phyloP scores from a whole-genome alignment of 495 filamentous ascomycete species.

The Wilcoxina mikolae region DNA sequence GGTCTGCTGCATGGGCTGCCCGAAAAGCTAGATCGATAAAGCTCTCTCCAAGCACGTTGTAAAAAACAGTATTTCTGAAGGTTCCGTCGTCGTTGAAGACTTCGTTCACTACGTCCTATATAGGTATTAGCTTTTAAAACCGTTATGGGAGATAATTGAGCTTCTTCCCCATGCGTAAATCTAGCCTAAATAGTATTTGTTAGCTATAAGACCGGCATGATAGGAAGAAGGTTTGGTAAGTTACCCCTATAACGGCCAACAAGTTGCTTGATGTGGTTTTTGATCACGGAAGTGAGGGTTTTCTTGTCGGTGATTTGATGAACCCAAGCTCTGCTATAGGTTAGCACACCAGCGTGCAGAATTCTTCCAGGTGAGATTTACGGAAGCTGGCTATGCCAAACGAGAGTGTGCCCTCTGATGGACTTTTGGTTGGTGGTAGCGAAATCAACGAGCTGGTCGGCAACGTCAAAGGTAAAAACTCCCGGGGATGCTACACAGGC shows the following conservation, averaged over 20 bases:
- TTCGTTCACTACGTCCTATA: slow-evolving; percentile 44
- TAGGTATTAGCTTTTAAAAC: background rate
- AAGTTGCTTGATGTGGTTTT: slow-evolving; percentile 45
- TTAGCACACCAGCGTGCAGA: background rate
- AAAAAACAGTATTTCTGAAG: slow-evolving; percentile 33
- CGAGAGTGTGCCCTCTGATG: slow-evolving; percentile 47
- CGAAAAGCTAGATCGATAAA: slow-evolving; percentile 37
- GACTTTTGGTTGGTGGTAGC: slow-evolving; percentile 41
- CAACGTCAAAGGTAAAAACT: slow-evolving; percentile 37
- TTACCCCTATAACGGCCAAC: slow-evolving; percentile 47
- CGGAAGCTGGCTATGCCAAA: slow-evolving; percentile 53
- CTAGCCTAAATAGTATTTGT: background rate
- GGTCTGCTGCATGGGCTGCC: slow-evolving; percentile 37
- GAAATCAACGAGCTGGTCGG: slow-evolving; percentile 48
- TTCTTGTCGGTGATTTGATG: slow-evolving; percentile 36
- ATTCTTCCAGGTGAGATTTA: slow-evolving; percentile 2
- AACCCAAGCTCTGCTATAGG: no score
- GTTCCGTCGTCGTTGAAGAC: slow-evolving; percentile 35
- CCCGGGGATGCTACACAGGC: slow-evolving; percentile 27
- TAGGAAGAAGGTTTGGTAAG: slow-evolving; percentile 26
- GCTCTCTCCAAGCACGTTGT: slow-evolving; percentile 33
- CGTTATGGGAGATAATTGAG: background rate
- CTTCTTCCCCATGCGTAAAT: background rate
- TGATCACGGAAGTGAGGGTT: slow-evolving; percentile 39
- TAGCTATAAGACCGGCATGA: background rate